A percentile compares a stretch with the other conserved stretches of the same genome.
These are phyloP conservation scores for Hawksworthiomyces lignivorus DNA, from an alignment of 2,329 filamentous ascomycete species.

Conservation along the genomic window DNA sequence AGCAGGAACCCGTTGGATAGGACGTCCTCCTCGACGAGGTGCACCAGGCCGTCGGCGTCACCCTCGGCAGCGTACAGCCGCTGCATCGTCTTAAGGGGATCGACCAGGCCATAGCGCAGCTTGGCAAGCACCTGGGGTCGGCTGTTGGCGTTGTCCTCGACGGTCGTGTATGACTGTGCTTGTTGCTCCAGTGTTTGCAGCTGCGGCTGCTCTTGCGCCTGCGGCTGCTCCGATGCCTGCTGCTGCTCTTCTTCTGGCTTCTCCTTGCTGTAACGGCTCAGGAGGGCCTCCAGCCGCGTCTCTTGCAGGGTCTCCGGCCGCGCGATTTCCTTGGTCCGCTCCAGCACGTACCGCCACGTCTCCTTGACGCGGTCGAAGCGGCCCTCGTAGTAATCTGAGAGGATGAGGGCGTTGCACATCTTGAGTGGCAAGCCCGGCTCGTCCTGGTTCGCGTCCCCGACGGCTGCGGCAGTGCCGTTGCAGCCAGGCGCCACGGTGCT, in stretches of 20 bases:
- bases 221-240: neutral
- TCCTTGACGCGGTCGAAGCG: conserved; percentile 53
- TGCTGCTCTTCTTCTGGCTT: neutral
- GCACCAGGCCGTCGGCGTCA: conserved; percentile 41
- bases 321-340: conserved; percentile 39
- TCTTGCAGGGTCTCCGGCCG: conserved; percentile 19
- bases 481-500: too few species aligned
- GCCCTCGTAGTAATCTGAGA: conserved; percentile 48
- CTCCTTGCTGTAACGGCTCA: conserved; percentile 2
- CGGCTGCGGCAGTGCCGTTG: too few species aligned
- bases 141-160: conserved; percentile 14
- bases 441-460: conserved; percentile 25
- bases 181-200: too few species aligned
- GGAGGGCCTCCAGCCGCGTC: conserved; percentile 5
- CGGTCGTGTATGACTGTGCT: conserved; percentile 14
- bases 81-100: conserved; percentile 42
- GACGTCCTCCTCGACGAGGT: conserved; percentile 41
- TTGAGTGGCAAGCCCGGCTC: conserved; percentile 38
- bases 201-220: too few species aligned
- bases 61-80: conserved; percentile 32
- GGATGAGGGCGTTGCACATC: conserved; percentile 61
- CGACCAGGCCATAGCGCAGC: conserved; percentile 46
- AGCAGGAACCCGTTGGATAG: conserved; percentile 62
- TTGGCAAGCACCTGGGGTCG: conserved; percentile 30
- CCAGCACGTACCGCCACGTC: conserved; percentile 58